phyloP scores from a whole-genome alignment of 2,329 filamentous ascomycete genomes.

The Trichoderma endophyticum region DNA sequence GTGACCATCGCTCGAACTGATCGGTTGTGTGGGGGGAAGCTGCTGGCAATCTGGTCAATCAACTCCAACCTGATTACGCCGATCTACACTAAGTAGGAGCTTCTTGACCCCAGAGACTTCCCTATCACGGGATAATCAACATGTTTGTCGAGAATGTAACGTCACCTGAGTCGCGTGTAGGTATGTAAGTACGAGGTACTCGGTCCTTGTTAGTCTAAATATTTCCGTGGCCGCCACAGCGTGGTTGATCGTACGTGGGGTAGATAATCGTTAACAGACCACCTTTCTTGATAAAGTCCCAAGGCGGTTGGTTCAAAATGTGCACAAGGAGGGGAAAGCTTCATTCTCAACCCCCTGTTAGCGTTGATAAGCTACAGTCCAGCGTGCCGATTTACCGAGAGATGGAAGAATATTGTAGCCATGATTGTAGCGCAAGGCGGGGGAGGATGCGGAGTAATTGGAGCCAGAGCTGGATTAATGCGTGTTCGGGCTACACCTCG shows the following conservation, averaged over 20 bases:
- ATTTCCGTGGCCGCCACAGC: background rate
- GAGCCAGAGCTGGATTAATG: background rate
- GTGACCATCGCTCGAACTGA: background rate
- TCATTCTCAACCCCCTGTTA: conserved; percentile 2
- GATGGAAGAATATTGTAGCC: background rate
- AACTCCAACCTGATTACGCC: background rate
- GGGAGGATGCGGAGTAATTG: conserved; percentile 8
- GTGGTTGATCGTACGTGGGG: background rate
- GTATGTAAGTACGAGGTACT: background rate
- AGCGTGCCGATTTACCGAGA: conserved; percentile 9
- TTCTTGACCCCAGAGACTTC: background rate
- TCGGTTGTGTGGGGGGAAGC: background rate
- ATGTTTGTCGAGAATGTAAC: background rate
- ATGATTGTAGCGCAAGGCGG: background rate
- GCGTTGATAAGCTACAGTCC: conserved; percentile 5
- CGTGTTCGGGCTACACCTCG: background rate
- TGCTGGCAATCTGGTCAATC: background rate
- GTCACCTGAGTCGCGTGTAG: background rate
- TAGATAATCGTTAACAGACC: background rate
- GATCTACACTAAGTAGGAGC: background rate
- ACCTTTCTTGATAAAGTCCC: background rate
- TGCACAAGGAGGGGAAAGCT: background rate
- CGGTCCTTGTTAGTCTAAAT: background rate
- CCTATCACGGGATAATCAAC: background rate
- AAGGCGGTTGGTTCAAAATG: background rate